Evolutionary conservation across 176 grass and related monocot species (phyloP).

Genomic region (Melocanna baccifera): DNA sequence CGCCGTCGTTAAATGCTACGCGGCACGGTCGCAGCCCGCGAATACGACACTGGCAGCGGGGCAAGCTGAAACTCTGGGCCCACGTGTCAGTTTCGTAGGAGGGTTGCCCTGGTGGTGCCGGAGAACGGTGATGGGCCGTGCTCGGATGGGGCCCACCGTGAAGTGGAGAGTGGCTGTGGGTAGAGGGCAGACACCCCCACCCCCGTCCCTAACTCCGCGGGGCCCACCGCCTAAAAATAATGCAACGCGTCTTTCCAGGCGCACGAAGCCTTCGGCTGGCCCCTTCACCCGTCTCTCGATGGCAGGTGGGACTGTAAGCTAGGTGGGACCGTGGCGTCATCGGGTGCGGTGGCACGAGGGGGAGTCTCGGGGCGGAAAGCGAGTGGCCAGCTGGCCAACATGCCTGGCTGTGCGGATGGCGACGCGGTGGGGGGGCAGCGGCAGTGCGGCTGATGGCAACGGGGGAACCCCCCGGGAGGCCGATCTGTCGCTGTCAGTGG

Average conservation of each 20-base stretch:
- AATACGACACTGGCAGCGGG: background rate
- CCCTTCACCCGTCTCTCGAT: rapidly evolving
- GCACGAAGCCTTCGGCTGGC: rapidly evolving
- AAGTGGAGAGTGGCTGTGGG: conserved; percentile 33
- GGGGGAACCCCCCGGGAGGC: background rate
- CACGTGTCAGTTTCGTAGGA: rapidly evolving
- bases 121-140: too few species aligned
- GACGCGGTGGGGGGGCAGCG: conserved; percentile 19
- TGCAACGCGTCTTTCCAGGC: background rate
- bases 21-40: rapidly evolving
- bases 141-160: background rate
- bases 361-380: too few species aligned
- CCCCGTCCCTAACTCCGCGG: background rate
- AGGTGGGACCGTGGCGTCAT: background rate
- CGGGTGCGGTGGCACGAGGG: rapidly evolving
- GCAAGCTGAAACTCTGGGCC: rapidly evolving
- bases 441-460: conserved; percentile 12
- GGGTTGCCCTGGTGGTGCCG: rapidly evolving
- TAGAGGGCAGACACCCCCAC: conserved; percentile 18
- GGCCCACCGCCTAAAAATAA: conserved; percentile 3
- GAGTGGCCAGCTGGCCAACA: background rate
- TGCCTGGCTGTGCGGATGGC: background rate
- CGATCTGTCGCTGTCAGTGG: conserved; percentile 16
- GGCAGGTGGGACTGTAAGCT: rapidly evolving
- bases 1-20: background rate